A percentile compares a stretch with the other conserved stretches of the same genome.
phyloP scores from a whole-genome alignment of 768 basidiomycete genomes.

The Leccinum imitatum region DNA sequence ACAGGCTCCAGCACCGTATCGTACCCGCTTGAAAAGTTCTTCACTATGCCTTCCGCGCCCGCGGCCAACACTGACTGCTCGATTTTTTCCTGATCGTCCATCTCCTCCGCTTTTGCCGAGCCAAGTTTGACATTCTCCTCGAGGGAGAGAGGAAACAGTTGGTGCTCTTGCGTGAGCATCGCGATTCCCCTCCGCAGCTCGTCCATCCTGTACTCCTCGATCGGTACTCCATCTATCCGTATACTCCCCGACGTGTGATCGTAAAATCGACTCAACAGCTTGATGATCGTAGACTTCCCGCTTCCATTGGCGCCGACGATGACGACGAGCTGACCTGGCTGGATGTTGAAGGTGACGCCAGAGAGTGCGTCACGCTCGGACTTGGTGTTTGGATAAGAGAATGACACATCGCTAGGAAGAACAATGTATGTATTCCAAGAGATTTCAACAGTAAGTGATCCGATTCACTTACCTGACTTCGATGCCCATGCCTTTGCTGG shows the following conservation, averaged over 20 bases:
- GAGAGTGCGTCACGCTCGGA: constrained; percentile 24
- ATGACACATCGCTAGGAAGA: constrained; percentile 47
- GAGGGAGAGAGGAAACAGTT: constrained; percentile 38
- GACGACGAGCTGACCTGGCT: constrained; percentile 33
- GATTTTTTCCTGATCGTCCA: constrained; percentile 16
- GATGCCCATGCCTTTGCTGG: constrained; percentile 15
- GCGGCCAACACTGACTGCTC: constrained; percentile 32
- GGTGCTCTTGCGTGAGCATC: constrained; percentile 42
- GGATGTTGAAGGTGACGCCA: constrained; percentile 30
- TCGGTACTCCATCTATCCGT: constrained; percentile 36
- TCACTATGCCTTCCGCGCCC: constrained; percentile 41
- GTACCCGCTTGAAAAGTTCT: constrained; percentile 36
- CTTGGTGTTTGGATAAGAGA: constrained; percentile 48
- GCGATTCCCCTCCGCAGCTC: constrained; percentile 40
- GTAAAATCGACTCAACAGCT: constrained; percentile 39
- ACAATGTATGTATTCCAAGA: too few species aligned
- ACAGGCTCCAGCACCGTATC: constrained; percentile 41
- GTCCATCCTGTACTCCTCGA: constrained; percentile 31
- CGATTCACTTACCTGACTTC: constrained; percentile 18
- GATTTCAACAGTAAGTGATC: too few species aligned
- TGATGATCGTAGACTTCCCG: constrained; percentile 39
- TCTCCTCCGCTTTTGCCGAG: constrained; percentile 12
- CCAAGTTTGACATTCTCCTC: constrained; percentile 43
- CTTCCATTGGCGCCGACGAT: constrained; percentile 37
- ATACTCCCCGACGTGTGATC: constrained; percentile 38